A percentile compares a stretch with the other conserved stretches of the same genome.
phyloP scores from a whole-genome alignment of 1,284 basidiomycete species.

The Golubevia sp. region DNA sequence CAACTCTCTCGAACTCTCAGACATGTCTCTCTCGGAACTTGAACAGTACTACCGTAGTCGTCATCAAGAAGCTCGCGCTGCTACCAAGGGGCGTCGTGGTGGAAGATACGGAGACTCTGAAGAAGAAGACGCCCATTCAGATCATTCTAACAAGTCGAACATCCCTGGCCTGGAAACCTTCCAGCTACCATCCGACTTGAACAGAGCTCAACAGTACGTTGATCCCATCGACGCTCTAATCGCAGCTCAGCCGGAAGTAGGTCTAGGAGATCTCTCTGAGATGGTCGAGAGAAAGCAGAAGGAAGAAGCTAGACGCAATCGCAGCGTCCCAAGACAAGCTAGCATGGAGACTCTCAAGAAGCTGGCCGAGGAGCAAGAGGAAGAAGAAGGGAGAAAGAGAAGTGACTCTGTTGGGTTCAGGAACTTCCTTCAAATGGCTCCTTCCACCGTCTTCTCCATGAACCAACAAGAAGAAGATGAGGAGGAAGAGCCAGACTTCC shows the following conservation, averaged over 20 bases:
- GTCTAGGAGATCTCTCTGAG: neutral
- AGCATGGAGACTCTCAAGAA: conserved; percentile 5
- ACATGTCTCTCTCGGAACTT: conserved; percentile 6
- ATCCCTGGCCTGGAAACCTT: neutral
- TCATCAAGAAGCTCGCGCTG: neutral
- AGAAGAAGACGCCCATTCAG: neutral
- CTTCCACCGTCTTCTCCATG: neutral
- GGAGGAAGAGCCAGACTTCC: neutral
- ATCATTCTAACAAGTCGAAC: neutral
- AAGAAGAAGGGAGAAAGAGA: neutral
- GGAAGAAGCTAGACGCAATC: neutral
- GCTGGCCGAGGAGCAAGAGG: neutral
- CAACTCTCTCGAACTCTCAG: neutral
- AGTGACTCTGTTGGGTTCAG: neutral
- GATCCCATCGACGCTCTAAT: conserved; percentile 4
- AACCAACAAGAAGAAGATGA: neutral
- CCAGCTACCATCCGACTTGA: neutral
- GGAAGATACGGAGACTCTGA: neutral
- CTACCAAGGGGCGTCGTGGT: neutral
- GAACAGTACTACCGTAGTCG: conserved; percentile 7
- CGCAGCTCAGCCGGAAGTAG: neutral
- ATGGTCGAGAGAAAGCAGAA: neutral
- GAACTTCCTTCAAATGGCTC: conserved; percentile 9
- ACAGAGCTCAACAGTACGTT: neutral
- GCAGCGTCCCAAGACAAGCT: neutral